These are phyloP conservation scores for Eragrostis nindensis DNA, from an alignment of 176 grass and related monocot genomes.

Conservation along the genomic window DNA sequence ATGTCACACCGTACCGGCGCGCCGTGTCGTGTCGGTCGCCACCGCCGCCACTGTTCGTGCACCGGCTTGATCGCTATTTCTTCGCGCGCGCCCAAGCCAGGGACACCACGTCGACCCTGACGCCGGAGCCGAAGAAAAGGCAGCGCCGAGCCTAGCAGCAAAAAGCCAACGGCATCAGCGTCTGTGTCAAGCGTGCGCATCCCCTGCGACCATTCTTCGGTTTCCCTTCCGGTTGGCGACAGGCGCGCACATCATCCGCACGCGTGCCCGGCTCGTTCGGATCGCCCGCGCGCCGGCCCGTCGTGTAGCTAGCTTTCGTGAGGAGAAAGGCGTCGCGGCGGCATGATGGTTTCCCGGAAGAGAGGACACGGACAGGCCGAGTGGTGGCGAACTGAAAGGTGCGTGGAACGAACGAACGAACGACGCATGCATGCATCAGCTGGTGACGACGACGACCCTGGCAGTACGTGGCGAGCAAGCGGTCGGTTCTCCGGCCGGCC, in stretches of 20 bases:
- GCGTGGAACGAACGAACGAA: not conserved
- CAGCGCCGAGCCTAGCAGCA: not conserved
- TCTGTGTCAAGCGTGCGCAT: not conserved
- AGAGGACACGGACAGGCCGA: not conserved
- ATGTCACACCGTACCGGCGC: not conserved
- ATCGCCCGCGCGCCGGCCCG: too few relatives aligned
- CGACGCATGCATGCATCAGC: not conserved
- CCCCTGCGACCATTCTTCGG: not conserved
- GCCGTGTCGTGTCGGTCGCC: not conserved
- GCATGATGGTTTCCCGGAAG: not conserved
- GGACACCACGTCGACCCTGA: not conserved
- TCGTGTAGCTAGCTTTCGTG: not conserved
- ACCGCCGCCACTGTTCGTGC: too few relatives aligned
- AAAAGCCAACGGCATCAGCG: not conserved
- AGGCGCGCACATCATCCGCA: not conserved
- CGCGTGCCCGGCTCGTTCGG: not conserved
- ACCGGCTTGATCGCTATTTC: not conserved
- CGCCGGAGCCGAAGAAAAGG: not conserved
- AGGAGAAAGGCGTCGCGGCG: not conserved
- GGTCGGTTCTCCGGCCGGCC: too few relatives aligned
- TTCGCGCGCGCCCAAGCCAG: not conserved
- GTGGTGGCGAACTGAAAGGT: not conserved
- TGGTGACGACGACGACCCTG: not conserved
- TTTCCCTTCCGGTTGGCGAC: slow-evolving; percentile 5
- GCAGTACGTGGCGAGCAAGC: not conserved